These are phyloP conservation scores for Ceratobasidium sp. DNA, from an alignment of 1,284 basidiomycete species.

Conservation along the genomic window DNA sequence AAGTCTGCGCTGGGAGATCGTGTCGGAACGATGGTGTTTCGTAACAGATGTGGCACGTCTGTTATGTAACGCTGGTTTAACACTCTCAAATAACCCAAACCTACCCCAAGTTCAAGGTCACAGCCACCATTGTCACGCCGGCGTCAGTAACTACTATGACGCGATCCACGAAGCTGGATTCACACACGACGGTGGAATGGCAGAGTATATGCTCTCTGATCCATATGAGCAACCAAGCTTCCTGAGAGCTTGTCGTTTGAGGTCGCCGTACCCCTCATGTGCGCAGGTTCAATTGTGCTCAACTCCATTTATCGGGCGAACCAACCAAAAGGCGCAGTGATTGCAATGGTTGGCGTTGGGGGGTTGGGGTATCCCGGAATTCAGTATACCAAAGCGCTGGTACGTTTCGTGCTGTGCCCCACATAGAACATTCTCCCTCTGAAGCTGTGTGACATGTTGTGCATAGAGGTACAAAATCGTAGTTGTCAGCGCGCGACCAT, in stretches of 20 bases:
- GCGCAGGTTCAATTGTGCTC: conserved; percentile 48
- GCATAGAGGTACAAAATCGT: conserved; percentile 47
- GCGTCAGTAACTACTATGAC: conserved; percentile 30
- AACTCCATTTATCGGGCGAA: conserved; percentile 37
- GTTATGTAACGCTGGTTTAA: too few species aligned
- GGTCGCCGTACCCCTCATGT: conserved; percentile 48
- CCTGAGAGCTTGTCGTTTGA: conserved; percentile 47
- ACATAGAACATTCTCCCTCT: not conserved
- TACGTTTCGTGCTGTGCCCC: not conserved
- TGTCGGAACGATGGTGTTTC: conserved; percentile 24
- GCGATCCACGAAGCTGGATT: conserved; percentile 28
- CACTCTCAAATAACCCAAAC: not conserved
- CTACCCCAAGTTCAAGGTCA: conserved; percentile 12
- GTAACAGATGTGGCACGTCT: conserved; percentile 18
- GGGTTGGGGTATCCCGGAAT: conserved; percentile 45
- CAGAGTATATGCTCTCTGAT: conserved; percentile 45
- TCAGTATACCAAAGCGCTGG: conserved; percentile 48
- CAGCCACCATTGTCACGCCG: conserved; percentile 34
- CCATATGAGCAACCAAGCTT: conserved; percentile 43
- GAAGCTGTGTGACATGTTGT: not conserved
- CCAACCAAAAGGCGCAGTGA: conserved; percentile 40
- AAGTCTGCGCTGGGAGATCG: conserved; percentile 34
- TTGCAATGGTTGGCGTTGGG: conserved; percentile 49
- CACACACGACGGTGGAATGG: conserved; percentile 42
- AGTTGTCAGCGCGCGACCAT: conserved; percentile 47